Evolutionary conservation across 352 stramenopile species (phyloP), one percentile per base, ranked within the genome.

Genomic region (Globisporangium solare): DNA sequence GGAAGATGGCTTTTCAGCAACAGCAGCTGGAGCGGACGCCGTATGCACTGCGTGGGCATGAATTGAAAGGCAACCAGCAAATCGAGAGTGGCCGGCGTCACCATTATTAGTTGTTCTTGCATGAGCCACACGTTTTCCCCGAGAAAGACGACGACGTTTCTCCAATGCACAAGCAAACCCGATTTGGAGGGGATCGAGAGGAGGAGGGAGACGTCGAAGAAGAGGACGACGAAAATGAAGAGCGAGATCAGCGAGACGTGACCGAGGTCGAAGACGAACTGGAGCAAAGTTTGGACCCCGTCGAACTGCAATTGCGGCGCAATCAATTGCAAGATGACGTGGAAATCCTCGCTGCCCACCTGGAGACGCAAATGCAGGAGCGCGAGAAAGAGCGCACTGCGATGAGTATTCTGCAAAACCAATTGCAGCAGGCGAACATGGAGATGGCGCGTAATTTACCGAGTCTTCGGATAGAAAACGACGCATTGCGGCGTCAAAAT

Each of bases 311-410:
- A 27, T 47, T 61, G 51, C 65, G 63, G 4, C 71, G 56, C 47
- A 50, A 58, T n/a, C 73, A 86, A 58, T 70, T 89, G 2, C 68
- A 77, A 56, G 66, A 76, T 46, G 76, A 89, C 54, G 49, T 89
- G 1, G 68, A 83, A 39, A 71, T 87, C 24, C 64, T 89, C 11
- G 79, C 68, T 13, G 63, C 67, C 7, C 79, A 89, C 37, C 54
- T 86, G 46, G 72, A 89, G 46, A 59, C 64, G 18, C 74, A 83
- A 37, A 68, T 68, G 20, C 56, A 52, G 46, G 51, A 53, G 27
- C 52, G 64, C 17, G 35, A 74, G 42, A 53, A 50, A 35, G 70
- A 82, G 39, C 67, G 62, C 11, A 67, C 14, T 0, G 51, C 40
- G 22, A 57, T 57, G 51, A 42, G 51, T 1, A 27, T 49, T 20